These are phyloP conservation scores for Ceratocystis eucalypticola DNA, from an alignment of 2,329 filamentous ascomycete species.

Conservation along the genomic window DNA sequence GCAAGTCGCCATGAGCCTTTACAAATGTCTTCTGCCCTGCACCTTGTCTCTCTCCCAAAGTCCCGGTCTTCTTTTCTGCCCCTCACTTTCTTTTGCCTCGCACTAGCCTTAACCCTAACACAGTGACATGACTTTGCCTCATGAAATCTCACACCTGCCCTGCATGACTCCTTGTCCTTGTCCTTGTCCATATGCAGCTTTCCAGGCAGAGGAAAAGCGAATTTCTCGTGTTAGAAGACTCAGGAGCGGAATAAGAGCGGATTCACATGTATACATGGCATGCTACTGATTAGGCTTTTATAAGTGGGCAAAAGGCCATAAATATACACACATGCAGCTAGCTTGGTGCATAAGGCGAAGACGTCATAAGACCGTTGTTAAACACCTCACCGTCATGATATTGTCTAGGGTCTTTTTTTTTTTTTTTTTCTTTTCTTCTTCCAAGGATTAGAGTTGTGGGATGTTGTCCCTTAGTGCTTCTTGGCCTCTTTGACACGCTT, in stretches of 20 bases:
- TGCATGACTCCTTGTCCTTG: not conserved
- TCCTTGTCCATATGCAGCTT: not conserved
- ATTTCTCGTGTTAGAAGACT: not conserved
- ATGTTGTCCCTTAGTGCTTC: conserved; percentile 27
- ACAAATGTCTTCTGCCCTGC: not conserved
- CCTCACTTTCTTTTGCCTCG: not conserved
- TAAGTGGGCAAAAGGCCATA: not conserved
- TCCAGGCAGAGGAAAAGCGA: not conserved
- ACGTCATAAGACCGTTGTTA: not conserved
- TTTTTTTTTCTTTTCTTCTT: not conserved
- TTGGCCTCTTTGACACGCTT: conserved; percentile 30
- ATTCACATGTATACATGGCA: not conserved
- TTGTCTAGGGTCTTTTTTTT: not conserved
- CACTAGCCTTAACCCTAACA: not conserved
- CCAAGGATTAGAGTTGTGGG: not conserved
- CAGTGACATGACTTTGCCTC: not conserved
- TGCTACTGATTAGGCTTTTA: not conserved
- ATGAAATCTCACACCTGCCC: not conserved
- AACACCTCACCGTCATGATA: not conserved
- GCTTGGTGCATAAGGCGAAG: not conserved
- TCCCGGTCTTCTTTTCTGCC: not conserved
- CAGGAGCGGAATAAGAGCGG: not conserved
- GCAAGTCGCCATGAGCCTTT: too few species aligned
- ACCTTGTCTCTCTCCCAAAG: not conserved
- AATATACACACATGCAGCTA: not conserved